Conservation (phyloP, 2,329 filamentous ascomycete species). For the Diaporthe ampelina region DNA sequence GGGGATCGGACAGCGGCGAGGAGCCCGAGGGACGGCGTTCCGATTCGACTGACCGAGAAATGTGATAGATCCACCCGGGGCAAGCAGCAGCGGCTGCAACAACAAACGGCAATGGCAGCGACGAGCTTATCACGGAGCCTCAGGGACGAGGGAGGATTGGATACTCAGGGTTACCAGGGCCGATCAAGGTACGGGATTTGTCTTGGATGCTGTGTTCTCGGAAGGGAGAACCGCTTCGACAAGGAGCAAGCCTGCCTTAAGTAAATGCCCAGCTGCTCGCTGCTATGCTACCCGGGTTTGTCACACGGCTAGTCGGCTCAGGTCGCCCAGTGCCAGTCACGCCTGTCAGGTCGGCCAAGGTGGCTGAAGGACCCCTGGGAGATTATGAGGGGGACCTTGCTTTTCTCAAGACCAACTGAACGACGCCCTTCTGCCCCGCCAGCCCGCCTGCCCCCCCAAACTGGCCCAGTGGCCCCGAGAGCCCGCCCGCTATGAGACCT, state of each 20-base stretch:
- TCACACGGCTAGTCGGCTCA: constrained; percentile 26
- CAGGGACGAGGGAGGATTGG: not conserved
- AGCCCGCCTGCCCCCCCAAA: not conserved
- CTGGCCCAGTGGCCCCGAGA: not conserved
- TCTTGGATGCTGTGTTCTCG: constrained; percentile 4
- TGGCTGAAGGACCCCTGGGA: constrained; percentile 32
- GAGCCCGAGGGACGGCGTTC: constrained; percentile 1
- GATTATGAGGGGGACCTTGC: constrained; percentile 26
- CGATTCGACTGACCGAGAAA: constrained; percentile 13
- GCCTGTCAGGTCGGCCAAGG: constrained; percentile 23
- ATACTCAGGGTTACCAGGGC: not conserved
- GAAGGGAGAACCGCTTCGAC: not conserved
- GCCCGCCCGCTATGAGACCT: not conserved
- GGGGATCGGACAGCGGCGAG: constrained; percentile 21
- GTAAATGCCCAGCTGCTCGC: constrained; percentile 11
- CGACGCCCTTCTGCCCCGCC: not conserved
- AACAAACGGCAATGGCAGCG: not conserved
- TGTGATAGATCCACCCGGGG: constrained; percentile 11
- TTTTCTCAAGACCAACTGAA: not conserved
- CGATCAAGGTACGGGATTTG: not conserved
- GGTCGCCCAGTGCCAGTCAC: constrained; percentile 21
- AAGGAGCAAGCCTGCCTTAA: constrained; percentile 25
- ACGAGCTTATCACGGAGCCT: not conserved
- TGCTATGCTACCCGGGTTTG: not conserved
- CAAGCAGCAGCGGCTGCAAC: constrained; percentile 8